Evolutionary conservation across 1,139 yeast species (phyloP).

Genomic region (Blastobotrys persicus): DNA sequence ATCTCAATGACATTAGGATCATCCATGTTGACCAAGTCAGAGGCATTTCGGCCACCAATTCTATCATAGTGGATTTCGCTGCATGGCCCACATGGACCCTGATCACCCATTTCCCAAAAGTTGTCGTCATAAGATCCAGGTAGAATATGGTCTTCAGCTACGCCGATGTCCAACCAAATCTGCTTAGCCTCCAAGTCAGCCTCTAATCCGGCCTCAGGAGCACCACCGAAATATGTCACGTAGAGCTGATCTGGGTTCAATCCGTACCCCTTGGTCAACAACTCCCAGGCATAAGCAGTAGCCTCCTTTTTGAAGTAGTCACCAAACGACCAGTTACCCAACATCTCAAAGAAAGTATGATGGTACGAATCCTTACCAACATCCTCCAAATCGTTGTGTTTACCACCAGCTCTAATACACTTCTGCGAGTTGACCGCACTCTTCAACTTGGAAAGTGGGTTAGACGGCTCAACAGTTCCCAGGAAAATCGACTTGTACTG

Average conservation of each 20-base stretch:
- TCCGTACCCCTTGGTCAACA: constrained; percentile 79
- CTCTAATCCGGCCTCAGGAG: constrained; percentile 72
- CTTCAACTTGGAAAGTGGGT: constrained; percentile 77
- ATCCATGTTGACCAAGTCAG: constrained; percentile 85
- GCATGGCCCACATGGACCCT: constrained; percentile 99
- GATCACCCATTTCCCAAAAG: constrained; percentile 99
- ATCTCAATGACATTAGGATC: constrained; percentile 97
- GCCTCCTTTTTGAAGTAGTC: constrained; percentile 97
- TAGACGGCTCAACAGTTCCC: constrained; percentile 94
- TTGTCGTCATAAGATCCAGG: constrained; percentile 90
- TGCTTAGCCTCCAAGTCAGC: constrained; percentile 93
- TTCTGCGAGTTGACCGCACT: constrained; percentile 95
- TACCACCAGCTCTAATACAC: constrained; percentile 99
- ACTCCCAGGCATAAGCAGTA: constrained; percentile 83
- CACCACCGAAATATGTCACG: constrained; percentile 96
- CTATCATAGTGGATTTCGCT: constrained; percentile 96
- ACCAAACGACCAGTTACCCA: constrained; percentile 99
- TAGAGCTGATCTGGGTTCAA: constrained; percentile 76
- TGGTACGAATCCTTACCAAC: constrained; percentile 97
- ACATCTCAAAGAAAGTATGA: constrained; percentile 98
- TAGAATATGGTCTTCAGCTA: constrained; percentile 83
- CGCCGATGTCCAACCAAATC: constrained; percentile 84
- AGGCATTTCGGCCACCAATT: constrained; percentile 95
- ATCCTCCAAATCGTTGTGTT: constrained; percentile 97
- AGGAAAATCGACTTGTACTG: constrained; percentile 95